These are phyloP conservation scores for Rhododendron kiyosumense DNA, from an alignment of 148 eudicot genomes.

Conservation along the genomic window DNA sequence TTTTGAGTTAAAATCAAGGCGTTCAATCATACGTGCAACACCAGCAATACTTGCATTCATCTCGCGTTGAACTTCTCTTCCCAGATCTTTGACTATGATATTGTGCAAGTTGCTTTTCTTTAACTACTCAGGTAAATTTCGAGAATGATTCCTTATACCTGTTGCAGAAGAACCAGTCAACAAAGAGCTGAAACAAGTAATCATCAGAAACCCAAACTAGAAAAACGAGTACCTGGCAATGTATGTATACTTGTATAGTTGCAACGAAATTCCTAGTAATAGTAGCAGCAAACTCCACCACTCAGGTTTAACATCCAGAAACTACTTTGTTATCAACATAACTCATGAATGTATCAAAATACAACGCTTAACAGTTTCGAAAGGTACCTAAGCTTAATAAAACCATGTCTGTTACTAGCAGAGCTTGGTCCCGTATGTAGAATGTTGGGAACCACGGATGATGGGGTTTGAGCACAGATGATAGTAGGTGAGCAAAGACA, in stretches of 20 bases:
- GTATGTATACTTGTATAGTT: not conserved
- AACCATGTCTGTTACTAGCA: slow-evolving; percentile 20
- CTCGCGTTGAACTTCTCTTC: slow-evolving; percentile 79
- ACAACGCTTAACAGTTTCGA: no score
- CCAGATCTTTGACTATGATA: slow-evolving; percentile 61
- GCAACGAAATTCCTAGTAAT: not conserved
- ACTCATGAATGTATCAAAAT: no score
- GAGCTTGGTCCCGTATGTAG: slow-evolving; percentile 25
- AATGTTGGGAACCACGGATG: slow-evolving; percentile 17
- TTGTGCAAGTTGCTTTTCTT: slow-evolving; percentile 64
- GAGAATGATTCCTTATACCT: slow-evolving; percentile 78
- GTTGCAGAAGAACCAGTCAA: slow-evolving; percentile 20
- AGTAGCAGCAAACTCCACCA: not conserved
- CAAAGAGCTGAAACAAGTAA: slow-evolving; percentile 1
- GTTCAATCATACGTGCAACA: slow-evolving; percentile 66
- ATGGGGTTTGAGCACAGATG: slow-evolving; percentile 23
- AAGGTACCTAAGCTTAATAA: slow-evolving; percentile 34
- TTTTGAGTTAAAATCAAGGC: slow-evolving; percentile 58
- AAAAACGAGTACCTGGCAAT: slow-evolving; percentile 36
- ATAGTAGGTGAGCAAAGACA: slow-evolving; percentile 17
- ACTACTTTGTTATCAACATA: no score
- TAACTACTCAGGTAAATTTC: slow-evolving; percentile 60
- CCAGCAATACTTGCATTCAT: slow-evolving; percentile 80
- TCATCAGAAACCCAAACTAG: not conserved
- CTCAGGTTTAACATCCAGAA: not conserved